Evolutionary conservation across 768 basidiomycete species (phyloP).

Genomic region (Tylopilus cervinicoccineus): DNA sequence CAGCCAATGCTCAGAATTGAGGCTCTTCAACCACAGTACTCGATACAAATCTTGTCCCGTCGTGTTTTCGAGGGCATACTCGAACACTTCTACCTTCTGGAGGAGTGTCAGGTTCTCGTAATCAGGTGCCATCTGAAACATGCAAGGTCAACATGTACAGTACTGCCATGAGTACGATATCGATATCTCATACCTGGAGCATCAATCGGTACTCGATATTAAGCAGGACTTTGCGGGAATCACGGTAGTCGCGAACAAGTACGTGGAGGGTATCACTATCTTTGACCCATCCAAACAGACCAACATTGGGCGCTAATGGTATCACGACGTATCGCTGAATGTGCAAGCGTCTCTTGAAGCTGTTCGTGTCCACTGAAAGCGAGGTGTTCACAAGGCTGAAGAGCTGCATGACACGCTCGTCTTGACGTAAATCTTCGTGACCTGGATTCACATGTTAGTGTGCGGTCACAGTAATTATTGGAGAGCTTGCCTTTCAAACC

Average conservation of each 20-base stretch:
- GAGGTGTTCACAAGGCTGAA: slow-evolving; percentile 96
- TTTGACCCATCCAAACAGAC: slow-evolving; percentile 92
- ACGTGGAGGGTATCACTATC: slow-evolving; percentile 96
- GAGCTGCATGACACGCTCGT: slow-evolving; percentile 98
- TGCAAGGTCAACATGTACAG: neutral
- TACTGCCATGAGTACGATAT: slow-evolving; percentile 66
- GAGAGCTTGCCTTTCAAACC: slow-evolving; percentile 68
- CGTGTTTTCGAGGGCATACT: slow-evolving; percentile 97
- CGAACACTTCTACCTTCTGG: slow-evolving; percentile 99
- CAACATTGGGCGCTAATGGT: slow-evolving; percentile 93
- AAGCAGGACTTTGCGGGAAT: slow-evolving; percentile 91
- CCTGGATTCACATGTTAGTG: slow-evolving; percentile 42
- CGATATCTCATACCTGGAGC: slow-evolving; percentile 83
- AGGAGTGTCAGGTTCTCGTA: slow-evolving; percentile 92
- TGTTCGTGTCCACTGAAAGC: slow-evolving; percentile 87
- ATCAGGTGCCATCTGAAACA: slow-evolving; percentile 90
- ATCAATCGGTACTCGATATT: slow-evolving; percentile 99
- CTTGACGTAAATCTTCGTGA: slow-evolving; percentile 97
- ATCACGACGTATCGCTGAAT: slow-evolving; percentile 92
- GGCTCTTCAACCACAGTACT: slow-evolving; percentile 93
- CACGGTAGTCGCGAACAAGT: slow-evolving; percentile 92
- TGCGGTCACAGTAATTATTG: neutral
- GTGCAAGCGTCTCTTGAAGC: slow-evolving; percentile 93
- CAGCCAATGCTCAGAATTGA: slow-evolving; percentile 96
- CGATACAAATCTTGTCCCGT: slow-evolving; percentile 97